Evolutionary conservation across 1,284 basidiomycete species (phyloP), one percentile per base, ranked within the genome.

Genomic region (Puccinia coronata): DNA sequence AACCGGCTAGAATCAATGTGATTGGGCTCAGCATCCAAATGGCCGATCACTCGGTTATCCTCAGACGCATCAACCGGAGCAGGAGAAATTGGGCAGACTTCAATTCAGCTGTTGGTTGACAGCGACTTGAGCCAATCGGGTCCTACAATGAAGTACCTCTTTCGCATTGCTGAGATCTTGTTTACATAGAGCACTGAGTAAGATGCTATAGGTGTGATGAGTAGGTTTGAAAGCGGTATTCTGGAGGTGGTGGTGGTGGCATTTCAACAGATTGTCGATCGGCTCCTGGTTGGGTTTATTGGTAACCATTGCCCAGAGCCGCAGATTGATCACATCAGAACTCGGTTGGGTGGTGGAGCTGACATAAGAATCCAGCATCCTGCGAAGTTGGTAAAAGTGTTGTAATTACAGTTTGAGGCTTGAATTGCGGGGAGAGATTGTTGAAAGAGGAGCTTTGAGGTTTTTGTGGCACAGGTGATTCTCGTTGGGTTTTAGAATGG

Each of bases 21-120:
- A 65, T 80, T 80, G 43, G 78, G 78, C 47, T 80, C 78, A 61
- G 67, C 53, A 25, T 4, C 31, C 59, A 72, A 65, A 4, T 36
- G 31, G 11, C 39, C 28, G 41, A 72, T 41, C 43, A 51, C 51
- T 34, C 34, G 61, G 43, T 47, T 16, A 39, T 80, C 78, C 43
- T 80, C 78, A 49, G n/a, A 47, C 11, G 67, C 31, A 6, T 49
- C n/a, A 43, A 69, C 49, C 25, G 77, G 77, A n/a, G 69, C 78
- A 18, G 61, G 49, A 20, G 69, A 71, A 36, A 53, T 73, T 73
- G 23, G 78, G 78, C 3, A 80, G 70, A 67, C 69, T 80, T 43
- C 74, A 59, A 28, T 74, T 73, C 4, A 80, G 70, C 18, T 71
- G 69, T 80, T 80, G 78, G 47, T 71, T 80, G 57, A 80, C 28